Evolutionary conservation across 441 rosid species (phyloP), one percentile per base, ranked within the genome.

Genomic region (Jatropha podagrica): DNA sequence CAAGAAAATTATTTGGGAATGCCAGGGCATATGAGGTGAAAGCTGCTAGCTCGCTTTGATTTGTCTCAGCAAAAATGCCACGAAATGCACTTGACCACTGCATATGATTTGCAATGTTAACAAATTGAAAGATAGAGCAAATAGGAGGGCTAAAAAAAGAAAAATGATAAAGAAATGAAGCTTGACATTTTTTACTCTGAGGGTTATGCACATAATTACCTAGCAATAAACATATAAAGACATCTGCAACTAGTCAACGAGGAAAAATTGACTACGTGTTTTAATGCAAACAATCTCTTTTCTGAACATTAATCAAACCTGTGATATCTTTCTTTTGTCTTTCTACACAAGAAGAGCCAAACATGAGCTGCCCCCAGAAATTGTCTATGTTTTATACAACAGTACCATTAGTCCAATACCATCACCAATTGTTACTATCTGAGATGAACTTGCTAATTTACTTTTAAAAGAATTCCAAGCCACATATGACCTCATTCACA

Each of bases 21-120:
- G 98, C 97, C 86, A 92, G 75, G 71, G 98, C 98, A 77, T 94
- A 94, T 37, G 97, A 90, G 38, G 86, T 88, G 81, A 94, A 94
- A 60, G 98, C 97, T 63, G 98, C 93, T 42, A 94, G 90, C 85
- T 94, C 98, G 48, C 98, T 92, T 80, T 90, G 90, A 83, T 94
- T 94, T 69, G 97, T 94, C 88, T 92, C 97, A 48, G 93, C 92
- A 72, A 91, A 94, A 74, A 72, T 71, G 59, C 88, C 88, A 62
- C 76, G 48, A 14, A 89, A 78, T 52, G 91, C 76, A 56, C 84
- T 83, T 54, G 89, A 90, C 85, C 90, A 72, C 97, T 94, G 86
- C 81, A 75, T 76, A 77, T 58, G 42, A 83, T 44, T 76, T 70
- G 75, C n/a, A 75, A 55, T 65, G 64, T 80, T 76, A 74, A 60